Conservation (phyloP, 1,284 basidiomycete genomes). For the Puccinia polysora region DNA sequence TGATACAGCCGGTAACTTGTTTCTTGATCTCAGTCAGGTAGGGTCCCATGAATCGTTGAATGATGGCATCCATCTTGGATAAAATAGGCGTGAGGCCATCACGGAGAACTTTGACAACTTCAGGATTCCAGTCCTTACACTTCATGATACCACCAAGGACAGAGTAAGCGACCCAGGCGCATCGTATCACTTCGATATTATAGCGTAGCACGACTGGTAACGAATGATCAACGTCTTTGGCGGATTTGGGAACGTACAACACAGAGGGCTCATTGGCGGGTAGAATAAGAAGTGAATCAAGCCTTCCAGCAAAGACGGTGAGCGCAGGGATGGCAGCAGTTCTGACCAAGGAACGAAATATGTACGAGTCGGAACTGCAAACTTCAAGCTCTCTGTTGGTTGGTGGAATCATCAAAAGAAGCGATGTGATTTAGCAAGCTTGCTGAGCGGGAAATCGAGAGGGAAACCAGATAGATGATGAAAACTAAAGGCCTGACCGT, state of each 20-base stretch:
- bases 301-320: conserved; percentile 28
- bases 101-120: conserved; percentile 19
- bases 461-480: background rate
- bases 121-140: conserved; percentile 11
- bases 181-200: conserved; percentile 33
- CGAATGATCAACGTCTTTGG: conserved; percentile 29
- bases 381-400: conserved; percentile 34
- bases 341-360: conserved; percentile 22
- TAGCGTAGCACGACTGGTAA: conserved; percentile 17
- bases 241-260: conserved; percentile 28
- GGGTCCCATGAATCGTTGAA: conserved; percentile 38
- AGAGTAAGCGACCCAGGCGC: conserved; percentile 22
- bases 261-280: conserved; percentile 6
- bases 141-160: conserved; percentile 4
- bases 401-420: background rate
- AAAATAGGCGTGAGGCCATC: conserved; percentile 29
- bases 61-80: conserved; percentile 30
- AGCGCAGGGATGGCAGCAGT: conserved; percentile 36
- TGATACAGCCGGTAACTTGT: conserved; percentile 9
- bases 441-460: background rate
- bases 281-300: conserved; percentile 19
- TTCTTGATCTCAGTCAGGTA: conserved; percentile 25
- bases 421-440: background rate
- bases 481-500: conserved; percentile 6
- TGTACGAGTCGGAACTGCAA: conserved; percentile 35